phyloP scores from a whole-genome alignment of 371 early-diverging fungal genomes.

The Funneliformis caledonium region DNA sequence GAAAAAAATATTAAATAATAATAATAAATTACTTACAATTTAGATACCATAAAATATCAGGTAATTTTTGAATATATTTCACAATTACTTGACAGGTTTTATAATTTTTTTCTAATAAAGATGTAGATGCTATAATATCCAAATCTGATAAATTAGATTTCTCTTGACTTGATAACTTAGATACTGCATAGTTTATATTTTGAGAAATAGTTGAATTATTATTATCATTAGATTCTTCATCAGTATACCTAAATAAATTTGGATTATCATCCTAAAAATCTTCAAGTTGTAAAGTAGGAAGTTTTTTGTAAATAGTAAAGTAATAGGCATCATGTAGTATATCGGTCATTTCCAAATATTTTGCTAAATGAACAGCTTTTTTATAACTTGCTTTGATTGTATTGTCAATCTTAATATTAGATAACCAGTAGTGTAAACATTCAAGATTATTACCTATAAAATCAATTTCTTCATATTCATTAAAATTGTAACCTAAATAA shows the following conservation, averaged over 20 bases:
- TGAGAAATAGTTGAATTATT: background rate
- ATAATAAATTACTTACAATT: background rate
- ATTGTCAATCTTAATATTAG: background rate
- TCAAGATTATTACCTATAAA: background rate
- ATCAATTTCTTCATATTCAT: background rate
- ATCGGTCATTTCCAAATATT: background rate
- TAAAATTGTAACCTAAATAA: background rate
- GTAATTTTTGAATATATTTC: background rate
- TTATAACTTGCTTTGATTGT: background rate
- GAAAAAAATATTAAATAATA: background rate
- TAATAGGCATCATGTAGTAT: background rate
- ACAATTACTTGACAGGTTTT: background rate
- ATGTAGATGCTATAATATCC: background rate
- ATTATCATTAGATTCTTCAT: background rate
- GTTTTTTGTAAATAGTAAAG: background rate
- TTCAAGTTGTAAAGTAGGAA: background rate
- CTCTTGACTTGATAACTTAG: background rate
- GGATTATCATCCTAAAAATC: background rate
- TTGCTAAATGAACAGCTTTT: background rate
- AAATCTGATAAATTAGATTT: background rate
- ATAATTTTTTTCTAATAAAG: background rate
- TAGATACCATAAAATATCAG: background rate
- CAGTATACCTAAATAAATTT: background rate
- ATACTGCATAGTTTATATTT: background rate
- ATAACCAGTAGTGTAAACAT: background rate